Evolutionary conservation across 768 basidiomycete genomes (phyloP).

Genomic region (Candolleomyces aberdarensis): DNA sequence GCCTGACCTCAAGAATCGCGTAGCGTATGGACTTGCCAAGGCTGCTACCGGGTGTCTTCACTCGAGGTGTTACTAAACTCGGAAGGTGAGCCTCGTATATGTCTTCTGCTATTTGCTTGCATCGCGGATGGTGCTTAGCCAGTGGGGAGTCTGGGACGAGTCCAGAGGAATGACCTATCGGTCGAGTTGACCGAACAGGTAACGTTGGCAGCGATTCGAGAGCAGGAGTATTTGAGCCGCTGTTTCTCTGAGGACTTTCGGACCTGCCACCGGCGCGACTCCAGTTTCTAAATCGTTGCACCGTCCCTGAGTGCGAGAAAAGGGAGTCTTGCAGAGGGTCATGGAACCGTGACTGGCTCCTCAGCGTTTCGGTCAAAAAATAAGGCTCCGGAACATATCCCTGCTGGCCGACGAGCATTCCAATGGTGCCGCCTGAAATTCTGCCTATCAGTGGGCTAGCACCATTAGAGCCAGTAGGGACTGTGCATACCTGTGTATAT

Average conservation of each 20-base stretch:
- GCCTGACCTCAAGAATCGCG: constrained; percentile 73
- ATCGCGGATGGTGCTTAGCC: constrained; percentile 32
- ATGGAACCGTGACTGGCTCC: constrained; percentile 84
- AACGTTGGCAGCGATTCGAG: constrained; percentile 37
- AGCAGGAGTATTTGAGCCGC: constrained; percentile 18
- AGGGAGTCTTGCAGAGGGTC: constrained; percentile 86
- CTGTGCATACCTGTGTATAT: constrained; percentile 66
- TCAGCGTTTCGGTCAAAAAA: constrained; percentile 81
- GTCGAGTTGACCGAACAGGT: constrained; percentile 66
- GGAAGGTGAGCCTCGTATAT: constrained; percentile 75
- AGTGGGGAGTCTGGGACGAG: constrained; percentile 26
- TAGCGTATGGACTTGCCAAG: constrained; percentile 76
- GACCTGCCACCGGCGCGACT: constrained; percentile 57
- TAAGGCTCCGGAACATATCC: constrained; percentile 86
- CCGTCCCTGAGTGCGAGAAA: constrained; percentile 76
- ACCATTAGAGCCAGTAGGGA: background rate
- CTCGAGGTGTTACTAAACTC: constrained; percentile 76
- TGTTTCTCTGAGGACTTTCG: constrained; percentile 34
- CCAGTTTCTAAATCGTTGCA: constrained; percentile 80
- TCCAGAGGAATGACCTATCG: constrained; percentile 48
- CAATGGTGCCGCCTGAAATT: constrained; percentile 71
- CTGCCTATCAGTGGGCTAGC: background rate
- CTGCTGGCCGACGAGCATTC: constrained; percentile 75
- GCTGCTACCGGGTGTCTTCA: constrained; percentile 54
- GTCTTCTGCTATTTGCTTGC: constrained; percentile 52